A percentile compares a stretch with the other conserved stretches of the same genome.
Evolutionary conservation across 352 stramenopile species (phyloP).

Genomic region (Elongisporangium undulatum): DNA sequence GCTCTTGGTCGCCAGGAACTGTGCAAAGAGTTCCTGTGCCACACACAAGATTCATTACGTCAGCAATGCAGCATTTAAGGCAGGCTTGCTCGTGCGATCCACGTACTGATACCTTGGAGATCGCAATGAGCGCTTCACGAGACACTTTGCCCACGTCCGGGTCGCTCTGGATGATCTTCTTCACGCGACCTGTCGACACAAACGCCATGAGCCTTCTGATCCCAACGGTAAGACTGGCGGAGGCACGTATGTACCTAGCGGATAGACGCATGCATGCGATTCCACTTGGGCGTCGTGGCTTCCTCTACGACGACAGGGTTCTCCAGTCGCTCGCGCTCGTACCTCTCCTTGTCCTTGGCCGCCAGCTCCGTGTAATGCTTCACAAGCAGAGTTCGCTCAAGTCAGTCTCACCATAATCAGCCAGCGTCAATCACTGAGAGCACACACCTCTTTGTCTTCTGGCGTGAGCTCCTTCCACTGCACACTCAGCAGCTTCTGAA

Average conservation of each 20-base stretch:
- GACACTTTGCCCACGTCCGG: slow-evolving; percentile 89
- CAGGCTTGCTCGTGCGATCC: too few relatives aligned
- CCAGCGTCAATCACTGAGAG: neutral
- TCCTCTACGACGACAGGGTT: slow-evolving; percentile 61
- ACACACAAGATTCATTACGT: slow-evolving; percentile 3
- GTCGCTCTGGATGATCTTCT: slow-evolving; percentile 93
- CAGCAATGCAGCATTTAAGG: neutral
- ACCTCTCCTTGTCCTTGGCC: slow-evolving; percentile 83
- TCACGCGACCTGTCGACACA: slow-evolving; percentile 66
- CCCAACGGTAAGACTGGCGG: neutral
- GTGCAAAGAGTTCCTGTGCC: slow-evolving; percentile 83
- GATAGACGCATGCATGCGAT: slow-evolving; percentile 49
- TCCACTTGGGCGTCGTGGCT: slow-evolving; percentile 18
- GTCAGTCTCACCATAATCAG: neutral
- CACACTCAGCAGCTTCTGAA: slow-evolving; percentile 89
- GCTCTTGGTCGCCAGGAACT: slow-evolving; percentile 88
- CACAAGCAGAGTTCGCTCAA: neutral
- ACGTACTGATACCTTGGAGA: slow-evolving; percentile 89
- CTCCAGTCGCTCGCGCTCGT: slow-evolving; percentile 67
- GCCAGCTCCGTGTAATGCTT: slow-evolving; percentile 81
- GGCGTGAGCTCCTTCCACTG: slow-evolving; percentile 86
- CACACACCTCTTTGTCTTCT: slow-evolving; percentile 74
- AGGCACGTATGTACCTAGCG: slow-evolving; percentile 27
- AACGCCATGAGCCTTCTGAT: neutral
- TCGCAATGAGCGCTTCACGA: slow-evolving; percentile 89